Evolutionary conservation across 352 stramenopile species (phyloP).

Genomic region (Pythium myriotylum): DNA sequence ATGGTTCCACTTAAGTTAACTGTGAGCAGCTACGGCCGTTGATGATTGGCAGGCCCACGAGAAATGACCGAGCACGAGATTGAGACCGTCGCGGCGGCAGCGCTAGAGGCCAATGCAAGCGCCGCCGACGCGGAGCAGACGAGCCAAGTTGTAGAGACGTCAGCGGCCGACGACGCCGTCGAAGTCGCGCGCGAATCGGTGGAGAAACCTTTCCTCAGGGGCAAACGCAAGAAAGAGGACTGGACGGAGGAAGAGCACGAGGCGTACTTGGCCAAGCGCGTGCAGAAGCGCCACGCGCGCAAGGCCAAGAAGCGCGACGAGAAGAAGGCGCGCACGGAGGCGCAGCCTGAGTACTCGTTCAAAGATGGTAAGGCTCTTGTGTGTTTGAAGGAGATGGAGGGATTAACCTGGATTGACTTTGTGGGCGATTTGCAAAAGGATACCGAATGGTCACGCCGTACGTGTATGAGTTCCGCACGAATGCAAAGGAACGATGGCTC

Average conservation of each 20-base stretch:
- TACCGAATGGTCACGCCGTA: slow-evolving; percentile 93
- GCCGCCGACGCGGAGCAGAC: background rate
- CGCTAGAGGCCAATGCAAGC: background rate
- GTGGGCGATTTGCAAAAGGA: too few species aligned
- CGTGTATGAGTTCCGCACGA: slow-evolving; percentile 95
- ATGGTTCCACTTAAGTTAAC: slow-evolving; percentile 12
- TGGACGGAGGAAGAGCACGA: slow-evolving; percentile 27
- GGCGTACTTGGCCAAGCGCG: slow-evolving; percentile 23
- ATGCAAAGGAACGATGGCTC: slow-evolving; percentile 96
- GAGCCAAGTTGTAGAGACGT: background rate
- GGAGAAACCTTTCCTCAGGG: background rate
- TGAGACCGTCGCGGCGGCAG: background rate
- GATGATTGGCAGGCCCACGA: background rate
- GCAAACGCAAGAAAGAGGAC: slow-evolving; percentile 31
- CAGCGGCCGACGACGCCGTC: background rate
- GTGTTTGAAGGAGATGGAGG: background rate
- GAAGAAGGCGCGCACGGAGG: slow-evolving; percentile 13
- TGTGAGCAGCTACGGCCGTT: too few species aligned
- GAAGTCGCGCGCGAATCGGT: background rate
- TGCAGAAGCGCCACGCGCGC: slow-evolving; percentile 58
- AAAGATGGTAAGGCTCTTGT: slow-evolving; percentile 39
- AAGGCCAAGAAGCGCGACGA: slow-evolving; percentile 55
- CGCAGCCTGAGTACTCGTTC: slow-evolving; percentile 60
- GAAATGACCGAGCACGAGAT: background rate
- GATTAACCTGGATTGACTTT: slow-evolving; percentile 7